Evolutionary conservation across 2,329 filamentous ascomycete species (phyloP), one percentile per base, ranked within the genome.

Genomic region (Botryotinia narcissicola): DNA sequence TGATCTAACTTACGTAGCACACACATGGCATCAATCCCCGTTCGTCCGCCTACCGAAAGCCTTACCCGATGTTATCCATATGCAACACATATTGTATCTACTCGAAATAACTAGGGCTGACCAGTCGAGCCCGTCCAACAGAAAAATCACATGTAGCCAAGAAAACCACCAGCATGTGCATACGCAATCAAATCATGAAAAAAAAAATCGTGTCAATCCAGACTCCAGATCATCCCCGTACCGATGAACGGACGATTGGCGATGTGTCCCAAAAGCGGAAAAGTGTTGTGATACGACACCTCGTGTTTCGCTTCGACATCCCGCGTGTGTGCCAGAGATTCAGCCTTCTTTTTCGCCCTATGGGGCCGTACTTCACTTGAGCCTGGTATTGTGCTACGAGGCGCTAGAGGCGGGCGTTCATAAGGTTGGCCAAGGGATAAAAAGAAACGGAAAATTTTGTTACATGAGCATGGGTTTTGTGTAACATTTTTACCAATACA

Each of bases 341-440:
- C 71, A 72, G 71, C 71, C 71, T 67, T 72, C 70, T 72, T 67
- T 71, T 60, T 72, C 71, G 71, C 71, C 71, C 18, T 72, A 72
- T 42, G 48, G 35, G 48, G 25, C 62, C 59, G 59, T 46, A 72
- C 61, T 42, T 37, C 63, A 22, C 20, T 29, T 22, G 61, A 51
- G 32, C 44, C 32, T 35, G 63, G 63, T 51, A n/a, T 20, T 25
- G 35, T 57, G 46, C 37, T 69, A 32, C 48, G 48, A 37, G 63
- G 42, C 37, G 63, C 63, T 66, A 66, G 44, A 66, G 12, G 63
- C 29, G 63, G 44, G 63, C 62, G 48, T 68, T 57, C 48, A 42
- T 57, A 68, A 32, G 66, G 48, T 40, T 68, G 46, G 64, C 64
- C 64, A 67, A 54, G 64, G 32, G 25, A 37, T 57, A 54, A 40